Percentiles rank a stretch among this genome's conserved stretches.
These are phyloP conservation scores for Albophoma yamanashiensis DNA, from an alignment of 2,329 filamentous ascomycete species.

Conservation along the genomic window DNA sequence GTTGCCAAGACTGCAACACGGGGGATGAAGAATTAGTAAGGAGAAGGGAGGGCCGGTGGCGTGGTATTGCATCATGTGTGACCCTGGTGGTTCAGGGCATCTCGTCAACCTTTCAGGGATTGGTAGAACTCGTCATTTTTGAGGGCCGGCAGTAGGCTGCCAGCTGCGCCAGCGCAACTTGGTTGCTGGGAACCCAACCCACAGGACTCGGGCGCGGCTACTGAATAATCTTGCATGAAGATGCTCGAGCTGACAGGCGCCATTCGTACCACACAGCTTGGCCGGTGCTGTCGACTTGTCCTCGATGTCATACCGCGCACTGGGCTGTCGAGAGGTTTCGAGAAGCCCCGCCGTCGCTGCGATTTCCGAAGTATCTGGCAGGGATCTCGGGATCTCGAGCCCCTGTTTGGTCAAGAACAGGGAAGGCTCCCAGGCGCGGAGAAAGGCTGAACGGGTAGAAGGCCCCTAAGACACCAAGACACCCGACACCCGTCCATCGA, in stretches of 20 bases:
- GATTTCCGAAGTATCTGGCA: not conserved
- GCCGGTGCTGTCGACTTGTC: not conserved
- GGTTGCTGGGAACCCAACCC: not conserved
- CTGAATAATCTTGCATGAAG: not conserved
- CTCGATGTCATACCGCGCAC: not conserved
- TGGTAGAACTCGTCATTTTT: not conserved
- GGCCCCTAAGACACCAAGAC: not conserved
- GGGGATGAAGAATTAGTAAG: not conserved
- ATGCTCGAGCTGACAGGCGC: not conserved
- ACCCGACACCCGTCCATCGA: not conserved
- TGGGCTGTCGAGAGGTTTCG: not conserved
- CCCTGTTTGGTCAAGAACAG: not conserved
- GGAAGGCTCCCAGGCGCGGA: not conserved
- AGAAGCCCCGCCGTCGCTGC: not conserved
- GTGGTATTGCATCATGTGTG: not conserved
- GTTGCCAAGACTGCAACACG: not conserved
- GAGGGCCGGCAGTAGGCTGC: not conserved
- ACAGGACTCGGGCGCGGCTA: not conserved
- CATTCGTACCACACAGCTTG: not conserved
- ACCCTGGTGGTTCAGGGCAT: not conserved
- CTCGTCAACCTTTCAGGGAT: not conserved
- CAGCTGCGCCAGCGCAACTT: not conserved
- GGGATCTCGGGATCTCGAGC: not conserved
- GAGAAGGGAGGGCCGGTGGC: not conserved
- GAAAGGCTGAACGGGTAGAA: not conserved